Conservation (phyloP, 371 early-diverging fungal genomes). For the Mucor racemosus region DNA sequence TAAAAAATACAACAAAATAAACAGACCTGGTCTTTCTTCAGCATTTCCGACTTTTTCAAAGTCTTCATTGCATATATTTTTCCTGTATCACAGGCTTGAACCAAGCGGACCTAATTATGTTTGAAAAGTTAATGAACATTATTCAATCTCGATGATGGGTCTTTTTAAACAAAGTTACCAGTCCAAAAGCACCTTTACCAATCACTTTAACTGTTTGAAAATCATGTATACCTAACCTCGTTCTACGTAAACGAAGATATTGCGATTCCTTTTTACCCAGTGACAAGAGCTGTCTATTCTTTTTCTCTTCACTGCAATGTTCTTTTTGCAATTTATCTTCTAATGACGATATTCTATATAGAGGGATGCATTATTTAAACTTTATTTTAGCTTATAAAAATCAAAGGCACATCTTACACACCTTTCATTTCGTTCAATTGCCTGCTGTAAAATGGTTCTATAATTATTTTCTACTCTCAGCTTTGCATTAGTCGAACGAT, state of each 20-base stretch:
- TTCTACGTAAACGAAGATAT: constrained; percentile 90
- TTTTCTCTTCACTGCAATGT: constrained; percentile 85
- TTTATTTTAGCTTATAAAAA: constrained; percentile 52
- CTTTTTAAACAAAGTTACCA: constrained; percentile 54
- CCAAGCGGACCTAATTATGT: constrained; percentile 77
- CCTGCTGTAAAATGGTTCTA: constrained; percentile 82
- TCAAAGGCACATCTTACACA: constrained; percentile 21
- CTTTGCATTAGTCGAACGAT: constrained; percentile 87
- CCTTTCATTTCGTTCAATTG: constrained; percentile 88
- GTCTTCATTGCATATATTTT: constrained; percentile 99
- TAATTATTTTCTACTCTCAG: constrained; percentile 89
- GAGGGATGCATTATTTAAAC: constrained; percentile 44
- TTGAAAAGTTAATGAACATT: too few relatives aligned
- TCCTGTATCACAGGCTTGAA: constrained; percentile 95
- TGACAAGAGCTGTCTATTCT: constrained; percentile 76
- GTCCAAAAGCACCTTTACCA: constrained; percentile 99
- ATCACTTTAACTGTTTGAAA: constrained; percentile 97
- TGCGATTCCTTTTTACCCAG: constrained; percentile 91
- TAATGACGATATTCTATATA: constrained; percentile 23
- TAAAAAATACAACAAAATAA: too few relatives aligned
- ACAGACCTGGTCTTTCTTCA: constrained; percentile 83
- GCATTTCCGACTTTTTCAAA: constrained; percentile 94
- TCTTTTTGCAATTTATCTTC: constrained; percentile 79
- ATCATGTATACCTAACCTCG: constrained; percentile 93
- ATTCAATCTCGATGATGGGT: neutral